phyloP scores from a whole-genome alignment of 495 filamentous ascomycete genomes.

The Schizothecium vesticola region DNA sequence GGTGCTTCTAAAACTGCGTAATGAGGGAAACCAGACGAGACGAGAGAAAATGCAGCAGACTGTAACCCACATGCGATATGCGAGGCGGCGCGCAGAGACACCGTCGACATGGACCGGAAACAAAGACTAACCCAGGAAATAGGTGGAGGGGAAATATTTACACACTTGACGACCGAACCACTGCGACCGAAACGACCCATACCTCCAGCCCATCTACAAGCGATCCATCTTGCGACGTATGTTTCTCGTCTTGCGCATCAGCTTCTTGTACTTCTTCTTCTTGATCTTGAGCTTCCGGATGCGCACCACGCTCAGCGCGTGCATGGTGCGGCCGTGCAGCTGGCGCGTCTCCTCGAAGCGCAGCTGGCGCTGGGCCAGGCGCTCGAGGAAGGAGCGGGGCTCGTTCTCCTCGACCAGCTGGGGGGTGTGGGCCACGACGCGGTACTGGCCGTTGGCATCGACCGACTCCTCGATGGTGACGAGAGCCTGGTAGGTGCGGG shows the following conservation, averaged over 20 bases:
- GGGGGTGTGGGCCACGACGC: slow-evolving; percentile 48
- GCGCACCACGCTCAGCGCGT: slow-evolving; percentile 78
- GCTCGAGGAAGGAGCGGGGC: slow-evolving; percentile 45
- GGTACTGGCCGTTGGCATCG: slow-evolving; percentile 60
- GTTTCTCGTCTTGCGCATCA: slow-evolving; percentile 87
- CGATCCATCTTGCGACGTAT: slow-evolving; percentile 80
- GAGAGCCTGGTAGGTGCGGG: slow-evolving; percentile 69
- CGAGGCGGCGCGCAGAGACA: background rate
- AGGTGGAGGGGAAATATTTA: slow-evolving; percentile 18
- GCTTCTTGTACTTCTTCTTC: slow-evolving; percentile 99
- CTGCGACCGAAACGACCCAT: background rate
- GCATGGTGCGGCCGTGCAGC: slow-evolving; percentile 40
- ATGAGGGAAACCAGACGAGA: background rate
- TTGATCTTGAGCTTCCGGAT: slow-evolving; percentile 96
- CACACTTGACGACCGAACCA: slow-evolving; percentile 9
- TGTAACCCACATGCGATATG: background rate
- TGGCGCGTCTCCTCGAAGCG: slow-evolving; percentile 43
- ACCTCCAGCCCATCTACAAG: slow-evolving; percentile 26
- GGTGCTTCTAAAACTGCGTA: background rate
- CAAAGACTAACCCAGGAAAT: slow-evolving; percentile 5
- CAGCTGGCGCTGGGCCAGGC: slow-evolving; percentile 46
- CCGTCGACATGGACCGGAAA: background rate
- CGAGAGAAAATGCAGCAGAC: background rate
- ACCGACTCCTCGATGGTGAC: slow-evolving; percentile 77
- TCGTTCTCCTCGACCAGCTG: slow-evolving; percentile 38